Evolutionary conservation across 257 asterid species (phyloP).

Genomic region (Eucommia ulmoides): DNA sequence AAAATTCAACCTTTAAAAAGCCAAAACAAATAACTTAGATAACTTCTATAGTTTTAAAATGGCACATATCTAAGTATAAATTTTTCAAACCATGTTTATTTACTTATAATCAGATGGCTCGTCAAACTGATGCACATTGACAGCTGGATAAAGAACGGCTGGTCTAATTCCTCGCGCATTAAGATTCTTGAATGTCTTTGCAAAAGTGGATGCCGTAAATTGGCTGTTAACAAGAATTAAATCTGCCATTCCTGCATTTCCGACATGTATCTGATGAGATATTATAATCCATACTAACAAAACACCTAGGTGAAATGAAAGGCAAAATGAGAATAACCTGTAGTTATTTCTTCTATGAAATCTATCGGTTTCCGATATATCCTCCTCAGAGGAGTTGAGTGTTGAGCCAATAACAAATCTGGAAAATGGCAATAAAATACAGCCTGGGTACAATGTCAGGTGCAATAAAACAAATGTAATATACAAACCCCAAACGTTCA

Average conservation of each 20-base stretch:
- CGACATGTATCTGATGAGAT: too few relatives aligned
- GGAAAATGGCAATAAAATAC: conserved; percentile 98
- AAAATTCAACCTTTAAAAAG: conserved; percentile 49
- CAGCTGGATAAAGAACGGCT: conserved; percentile 93
- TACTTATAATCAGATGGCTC: conserved; percentile 56
- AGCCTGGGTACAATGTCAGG: conserved; percentile 32
- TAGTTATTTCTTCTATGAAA: conserved; percentile 70
- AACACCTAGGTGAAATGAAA: too few relatives aligned
- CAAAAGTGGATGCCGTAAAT: conserved; percentile 85
- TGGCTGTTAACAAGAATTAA: conserved; percentile 86
- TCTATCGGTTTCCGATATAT: conserved; percentile 87
- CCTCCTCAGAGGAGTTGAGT: conserved; percentile 62
- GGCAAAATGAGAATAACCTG: conserved; percentile 37
- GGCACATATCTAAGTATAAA: too few relatives aligned
- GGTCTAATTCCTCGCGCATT: conserved; percentile 60
- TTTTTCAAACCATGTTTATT: conserved; percentile 19
- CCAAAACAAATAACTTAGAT: conserved; percentile 1
- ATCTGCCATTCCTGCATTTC: conserved; percentile 81
- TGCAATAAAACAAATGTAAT: conserved; percentile 8
- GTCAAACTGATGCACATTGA: conserved; percentile 68
- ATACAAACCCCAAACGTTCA: not conserved
- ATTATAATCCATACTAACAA: not conserved
- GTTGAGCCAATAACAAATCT: conserved; percentile 81
- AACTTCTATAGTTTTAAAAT: not conserved
- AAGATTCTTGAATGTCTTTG: conserved; percentile 76